Base-by-base conservation (phyloP, 164 flowering plant species). In the Vitis cinerea region DNA sequence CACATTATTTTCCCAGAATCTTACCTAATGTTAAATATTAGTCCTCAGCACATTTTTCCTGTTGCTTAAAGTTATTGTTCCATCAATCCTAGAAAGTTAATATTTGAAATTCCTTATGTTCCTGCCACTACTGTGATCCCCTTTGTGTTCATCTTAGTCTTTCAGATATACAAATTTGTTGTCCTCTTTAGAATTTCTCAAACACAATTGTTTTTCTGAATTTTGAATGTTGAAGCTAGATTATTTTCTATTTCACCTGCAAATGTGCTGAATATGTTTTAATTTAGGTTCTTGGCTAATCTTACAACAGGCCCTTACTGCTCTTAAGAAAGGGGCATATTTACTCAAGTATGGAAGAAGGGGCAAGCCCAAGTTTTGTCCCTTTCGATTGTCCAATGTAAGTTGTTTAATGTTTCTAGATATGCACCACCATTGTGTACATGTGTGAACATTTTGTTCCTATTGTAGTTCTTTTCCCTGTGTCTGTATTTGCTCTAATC, bases 281-380 rank as follows among this genome's bases (percentile, higher is more conserved):
- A 52, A 71, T 61, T 68, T 65, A 31, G 49, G 60, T 69, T 76
- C 65, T 71, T 79, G 59, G 50, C 54, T 74, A 62, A 56, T 75
- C 30, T 68, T 71, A 56, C 61, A 14, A 71, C 90, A 94, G 98
- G 97, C 98, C 68, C 89, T 94, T 48, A 94, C 94, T 72, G 93
- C 98, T 74, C 85, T 94, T 17, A 94, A 94, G 81, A 94, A 94
- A 79, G 98, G 97, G 19, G 95, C 98, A 27, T 82, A 81, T 81
- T 78, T 94, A 72, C 93, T 94, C 64, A 94, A 94, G 79, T 94
- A 94, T 80, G 98, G 98, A 78, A 88, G 97, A 75, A 82, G 98
- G 67, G 98, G 98, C 71, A 94, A 94, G 78, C 98, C 98, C 49
- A 94, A 94, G 69, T 88, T 94, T 81, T 94, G 98, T 74, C 98